Evolutionary conservation across 2,329 filamentous ascomycete species (phyloP), one percentile per base, ranked within the genome.

Genomic region (Elsinoe fawcettii): DNA sequence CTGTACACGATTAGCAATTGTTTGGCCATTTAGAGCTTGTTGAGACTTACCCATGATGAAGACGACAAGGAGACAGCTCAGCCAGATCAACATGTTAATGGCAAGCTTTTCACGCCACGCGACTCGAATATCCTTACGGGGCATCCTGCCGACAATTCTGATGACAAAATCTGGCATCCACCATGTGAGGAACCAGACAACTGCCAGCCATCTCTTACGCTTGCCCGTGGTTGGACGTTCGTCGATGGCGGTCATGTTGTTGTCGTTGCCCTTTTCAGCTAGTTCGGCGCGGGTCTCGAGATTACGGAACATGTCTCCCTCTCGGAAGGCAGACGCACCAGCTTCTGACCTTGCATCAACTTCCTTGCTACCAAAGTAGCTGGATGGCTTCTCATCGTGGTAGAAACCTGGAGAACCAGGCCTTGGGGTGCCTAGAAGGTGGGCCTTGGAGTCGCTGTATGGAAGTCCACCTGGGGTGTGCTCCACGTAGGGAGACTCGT

Each of bases 51-150:
- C 71, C 74, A 97, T 90, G 77, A 99, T 87, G 77, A 99, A 99
- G 57, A 87, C 81, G 25, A 88, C 84, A 51, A 88, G 72, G 14
- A 75, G 76, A 73, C 92, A 97, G 69, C 80, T 82, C 58, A 92
- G 75, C 93, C 95, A 99, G 69, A 99, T 99, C 67, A 97, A 80
- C 70, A 99, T 79, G 76, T 99, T 99, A 79, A 99, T 99, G 56
- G 93, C 92, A 59, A 99, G 71, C 78, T 99, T 99, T 71, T 99
- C 93, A 68, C 93, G 82, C 93, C 93, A 99, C 0, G 93, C 93
- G 69, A 87, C 80, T 22, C 91, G 87, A 7, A 99, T 84, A 70
- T 99, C 93, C 69, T 95, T 95, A 60, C 93, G 88, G 59, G 87
- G 81, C 86, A 96, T 96, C 54, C 87, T 81, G 20, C 92, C 92